Evolutionary conservation across 1,139 yeast species (phyloP).

Genomic region (Saccharomyces hybrid): DNA sequence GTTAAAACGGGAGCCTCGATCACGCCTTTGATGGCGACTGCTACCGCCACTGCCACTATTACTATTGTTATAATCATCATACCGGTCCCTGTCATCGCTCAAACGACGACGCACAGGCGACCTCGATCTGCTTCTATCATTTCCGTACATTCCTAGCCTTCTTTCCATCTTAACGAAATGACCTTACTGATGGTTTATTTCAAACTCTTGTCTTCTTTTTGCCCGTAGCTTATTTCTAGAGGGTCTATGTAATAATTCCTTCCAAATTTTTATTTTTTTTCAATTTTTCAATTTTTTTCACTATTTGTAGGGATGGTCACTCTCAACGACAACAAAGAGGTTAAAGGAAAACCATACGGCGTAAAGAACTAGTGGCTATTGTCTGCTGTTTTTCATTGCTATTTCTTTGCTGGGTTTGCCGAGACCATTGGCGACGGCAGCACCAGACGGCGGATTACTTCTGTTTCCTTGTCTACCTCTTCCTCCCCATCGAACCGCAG

Average conservation of each 20-base stretch:
- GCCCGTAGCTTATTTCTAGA: not conserved
- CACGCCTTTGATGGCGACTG: constrained; percentile 14
- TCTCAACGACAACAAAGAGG: constrained; percentile 4
- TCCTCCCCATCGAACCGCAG: constrained; percentile 94
- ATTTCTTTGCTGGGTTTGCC: constrained; percentile 18
- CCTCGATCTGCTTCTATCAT: constrained; percentile 24
- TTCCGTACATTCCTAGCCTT: constrained; percentile 3
- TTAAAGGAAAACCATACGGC: no score
- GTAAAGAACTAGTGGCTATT: no score
- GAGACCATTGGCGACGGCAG: constrained; percentile 54
- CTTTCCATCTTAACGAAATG: not conserved
- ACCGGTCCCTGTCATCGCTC: constrained; percentile 12
- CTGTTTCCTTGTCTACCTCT: constrained; percentile 92
- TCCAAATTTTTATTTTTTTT: not conserved
- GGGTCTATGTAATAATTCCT: not conserved
- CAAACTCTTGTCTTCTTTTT: not conserved
- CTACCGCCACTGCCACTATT: constrained; percentile 24
- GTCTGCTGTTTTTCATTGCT: constrained; percentile 2
- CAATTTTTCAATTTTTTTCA: not conserved
- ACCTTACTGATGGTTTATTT: not conserved
- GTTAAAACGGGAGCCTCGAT: constrained; percentile 11
- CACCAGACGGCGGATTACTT: constrained; percentile 78
- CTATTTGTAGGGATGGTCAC: not conserved
- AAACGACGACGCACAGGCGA: constrained; percentile 23
- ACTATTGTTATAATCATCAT: constrained; percentile 14